Base-by-base conservation (phyloP, 164 flowering plant species). In the Macadamia integrifolia region DNA sequence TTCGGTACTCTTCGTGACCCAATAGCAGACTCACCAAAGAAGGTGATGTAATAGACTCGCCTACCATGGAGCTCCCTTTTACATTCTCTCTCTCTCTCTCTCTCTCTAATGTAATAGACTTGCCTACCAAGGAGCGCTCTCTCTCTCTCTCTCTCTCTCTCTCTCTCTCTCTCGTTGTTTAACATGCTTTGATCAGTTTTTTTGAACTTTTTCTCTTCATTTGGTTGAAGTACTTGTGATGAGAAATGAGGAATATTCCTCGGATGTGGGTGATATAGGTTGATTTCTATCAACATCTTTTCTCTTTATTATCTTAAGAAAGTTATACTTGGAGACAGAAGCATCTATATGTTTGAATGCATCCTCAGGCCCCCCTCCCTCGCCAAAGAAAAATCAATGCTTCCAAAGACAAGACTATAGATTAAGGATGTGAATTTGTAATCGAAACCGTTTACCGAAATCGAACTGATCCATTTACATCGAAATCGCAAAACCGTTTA, bases 1-100 rank as follows among this genome's bases (percentile, higher is more conserved):
- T 87, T 92, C 49, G 97, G 96, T 35, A 90, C 98, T 18, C 98
- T 94, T 69, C 82, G 85, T 6, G 91, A 87, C 67, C 99, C 99
- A 12, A 29, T 72, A 15, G 78, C 72, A 11, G 85, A 83, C 29
- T 66, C 50, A 6, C 28, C 69, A 30, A 81, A 79, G 73, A 80
- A 80, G 77, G 74, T 55, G 23, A 70, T 66, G 40, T 85, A 70
- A 74, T 48, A 48, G 31, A 13, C 60, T 59, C 60, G 58, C 48
- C 44, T 8, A 1, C 55, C 55, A 1, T 53, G 58, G 11, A 11
- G 52, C 12, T 57, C 42, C 17, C 14, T 62, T 23, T 23, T 11
- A 32, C 15, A 23, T 23, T 35, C 40, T 35, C 40, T 35, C 40
- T 35, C 40, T 35, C 40, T 35, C 40, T 35, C 40, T 35, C 40